Base-by-base conservation (phyloP, 1,284 basidiomycete genomes). In the Grifola frondosa region DNA sequence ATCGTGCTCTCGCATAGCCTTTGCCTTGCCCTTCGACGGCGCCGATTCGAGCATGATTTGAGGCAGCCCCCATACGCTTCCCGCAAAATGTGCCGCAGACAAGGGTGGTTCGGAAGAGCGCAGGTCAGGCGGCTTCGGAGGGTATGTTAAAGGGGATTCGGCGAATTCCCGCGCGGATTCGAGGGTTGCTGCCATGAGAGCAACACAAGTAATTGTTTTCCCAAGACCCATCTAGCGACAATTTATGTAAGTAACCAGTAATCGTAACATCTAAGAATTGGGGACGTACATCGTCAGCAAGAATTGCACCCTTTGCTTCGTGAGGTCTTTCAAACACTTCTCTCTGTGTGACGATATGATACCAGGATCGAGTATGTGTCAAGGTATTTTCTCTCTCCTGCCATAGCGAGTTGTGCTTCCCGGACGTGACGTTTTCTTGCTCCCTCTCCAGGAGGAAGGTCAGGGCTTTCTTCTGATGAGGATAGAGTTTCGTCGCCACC, bases 401-500 rank as follows among this genome's bases (percentile, higher is more conserved):
- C 91, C 92, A 96, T 19, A 96, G 67, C 6, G 88, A 88, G 17
- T 87, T 82, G 53, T 76, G 77, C 40, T 80, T 80, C 47, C 78
- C 73, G 15, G 65, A 56, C 16, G 73, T 70, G 20, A 65, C 62
- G 45, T 75, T 75, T 63, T 91, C 88, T 37, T 80, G 78, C 66
- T 99, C 97, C 29, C 95, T 81, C 58, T 96, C 91, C n/a, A 98
- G 75, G 36, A 99, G 71, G 67, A 99, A 99, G 1, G 95, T 93
- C 17, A 99, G 75, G 17, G 95, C 97, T 66, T 97, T 96, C 70
- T 96, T 96, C 70, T 99, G 97, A 71, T 99, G 97, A 13, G 94
- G 90, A 66, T 98, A 98, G 7, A 99, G 74, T 32, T 69, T 76
- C n/a, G 97, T 97, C 25, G 84, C 84, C 49, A 99, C 82, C 58